Evolutionary conservation across 2,329 filamentous ascomycete species (phyloP).

Genomic region (Mycosphaerella arachidis): DNA sequence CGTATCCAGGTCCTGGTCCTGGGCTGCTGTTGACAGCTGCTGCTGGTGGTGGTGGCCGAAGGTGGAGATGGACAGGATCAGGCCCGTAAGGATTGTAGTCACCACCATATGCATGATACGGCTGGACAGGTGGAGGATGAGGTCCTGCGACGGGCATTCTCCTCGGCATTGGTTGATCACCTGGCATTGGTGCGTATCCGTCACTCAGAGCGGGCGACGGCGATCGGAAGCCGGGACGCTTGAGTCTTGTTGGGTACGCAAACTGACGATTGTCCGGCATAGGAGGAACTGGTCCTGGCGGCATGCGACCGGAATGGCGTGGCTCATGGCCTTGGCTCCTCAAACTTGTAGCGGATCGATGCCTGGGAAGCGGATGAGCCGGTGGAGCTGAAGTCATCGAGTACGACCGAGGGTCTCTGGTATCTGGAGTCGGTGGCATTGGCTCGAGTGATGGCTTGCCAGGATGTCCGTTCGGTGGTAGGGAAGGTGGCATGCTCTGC

Average conservation of each 20-base stretch:
- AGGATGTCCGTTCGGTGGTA: constrained; percentile 25
- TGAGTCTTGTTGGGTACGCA: constrained; percentile 40
- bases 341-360: constrained; percentile 44
- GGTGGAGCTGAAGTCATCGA: constrained; percentile 40
- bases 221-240: constrained; percentile 40
- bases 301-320: constrained; percentile 26
- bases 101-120: constrained; percentile 29
- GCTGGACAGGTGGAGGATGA: constrained; percentile 21
- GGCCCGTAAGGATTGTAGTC: constrained; percentile 26
- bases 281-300: constrained; percentile 30
- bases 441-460: constrained; percentile 20
- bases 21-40: constrained; percentile 26
- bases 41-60: constrained; percentile 26
- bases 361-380: constrained; percentile 36
- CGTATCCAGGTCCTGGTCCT: constrained; percentile 19
- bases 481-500: constrained; percentile 40
- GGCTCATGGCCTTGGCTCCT: constrained; percentile 37
- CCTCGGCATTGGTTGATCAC: constrained; percentile 19
- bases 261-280: constrained; percentile 37
- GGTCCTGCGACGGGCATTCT: constrained; percentile 21
- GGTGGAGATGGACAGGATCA: constrained; percentile 22
- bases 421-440: constrained; percentile 22
- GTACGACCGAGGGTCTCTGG: constrained; percentile 40
- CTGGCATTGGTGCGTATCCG: constrained; percentile 29
- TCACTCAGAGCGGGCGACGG: constrained; percentile 45